Evolutionary conservation across 257 asterid genomes (phyloP), one percentile per base, ranked within the genome.

Genomic region (Solanum pinnatisectum): DNA sequence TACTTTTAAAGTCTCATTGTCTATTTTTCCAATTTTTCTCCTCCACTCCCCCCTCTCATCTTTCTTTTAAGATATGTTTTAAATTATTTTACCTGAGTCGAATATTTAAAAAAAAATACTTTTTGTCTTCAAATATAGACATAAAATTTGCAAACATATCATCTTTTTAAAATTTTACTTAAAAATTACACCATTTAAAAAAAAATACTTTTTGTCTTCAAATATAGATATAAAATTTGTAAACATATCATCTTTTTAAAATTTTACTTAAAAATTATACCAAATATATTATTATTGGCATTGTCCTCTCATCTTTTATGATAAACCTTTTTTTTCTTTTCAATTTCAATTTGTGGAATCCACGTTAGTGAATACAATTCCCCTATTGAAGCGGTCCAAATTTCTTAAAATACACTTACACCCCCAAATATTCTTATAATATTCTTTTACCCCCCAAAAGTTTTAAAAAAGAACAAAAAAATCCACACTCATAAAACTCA

Each of bases 21-120:
- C 68, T 60, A 22, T 60, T 22, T 60, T 59, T 59, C 2, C 27
- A 8, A 0, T 22, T 60, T 59, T 44, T 60, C 22, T 60, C 1
- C 68, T 60, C 13, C 68, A 60, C 68, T 22, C 27, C 68, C 68
- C 1, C 30, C 1, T 60, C 13, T 60, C 30, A 22, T 60, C 30
- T 60, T 60, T n/a, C 13, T 22, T 59, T 60, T 9, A 0, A 22
- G 8, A 10, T 22, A 0, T 60, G 27, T 22, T 22, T 22, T 60
- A 22, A 60, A 59, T 59, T 59, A 59, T 59, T 60, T 60, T 8
- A 22, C 2, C 22, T 60, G 27, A 22, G 13, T 3, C 0, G 14
- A 22, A 2, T 20, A 3, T 3, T 59, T 22, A 13, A 4, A 0
- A 22, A 59, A 59, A 8, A 8, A 0, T 18, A 22, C 2, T 1